Conservation (phyloP, 2,329 filamentous ascomycete genomes). For the Coniochaeta prunicola region DNA sequence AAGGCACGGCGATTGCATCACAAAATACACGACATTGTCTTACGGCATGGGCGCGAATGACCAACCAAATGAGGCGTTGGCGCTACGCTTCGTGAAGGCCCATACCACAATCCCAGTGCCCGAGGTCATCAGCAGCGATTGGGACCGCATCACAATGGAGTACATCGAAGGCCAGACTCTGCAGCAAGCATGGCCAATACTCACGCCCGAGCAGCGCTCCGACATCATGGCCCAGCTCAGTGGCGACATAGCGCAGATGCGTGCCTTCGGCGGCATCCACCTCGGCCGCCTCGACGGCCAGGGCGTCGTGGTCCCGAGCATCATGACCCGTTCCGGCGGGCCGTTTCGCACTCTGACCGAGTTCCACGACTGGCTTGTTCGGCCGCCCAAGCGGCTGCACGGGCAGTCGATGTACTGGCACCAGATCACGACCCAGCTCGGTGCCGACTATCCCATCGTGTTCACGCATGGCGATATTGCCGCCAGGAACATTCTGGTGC, state of each 20-base stretch:
- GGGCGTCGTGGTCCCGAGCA: slow-evolving; percentile 14
- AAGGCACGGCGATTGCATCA: slow-evolving; percentile 11
- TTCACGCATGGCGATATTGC: slow-evolving; percentile 45
- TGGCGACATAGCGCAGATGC: slow-evolving; percentile 15
- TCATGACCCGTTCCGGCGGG: slow-evolving; percentile 14
- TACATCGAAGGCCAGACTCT: slow-evolving; percentile 18
- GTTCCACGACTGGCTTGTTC: slow-evolving; percentile 17
- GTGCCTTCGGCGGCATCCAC: slow-evolving; percentile 8
- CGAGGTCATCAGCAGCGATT: slow-evolving; percentile 16
- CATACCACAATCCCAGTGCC: slow-evolving; percentile 19
- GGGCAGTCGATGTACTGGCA: slow-evolving; percentile 13
- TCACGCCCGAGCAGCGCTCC: slow-evolving; percentile 9
- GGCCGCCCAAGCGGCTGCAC: slow-evolving; percentile 8
- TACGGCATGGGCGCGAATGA: slow-evolving; percentile 12
- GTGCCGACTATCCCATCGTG: slow-evolving; percentile 16
- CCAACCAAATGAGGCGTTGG: slow-evolving; percentile 13
- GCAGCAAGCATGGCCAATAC: slow-evolving; percentile 13
- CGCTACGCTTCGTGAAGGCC: slow-evolving; percentile 11
- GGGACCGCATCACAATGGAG: slow-evolving; percentile 19
- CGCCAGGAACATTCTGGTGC: slow-evolving; percentile 34
- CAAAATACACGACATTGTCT: slow-evolving; percentile 12
- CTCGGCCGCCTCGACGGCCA: slow-evolving; percentile 16
- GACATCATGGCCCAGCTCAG: slow-evolving; percentile 13
- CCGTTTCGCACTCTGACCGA: slow-evolving; percentile 11
- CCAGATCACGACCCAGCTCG: slow-evolving; percentile 16